Base-by-base conservation (phyloP, 352 stramenopile genomes). In the Pythium volutum region DNA sequence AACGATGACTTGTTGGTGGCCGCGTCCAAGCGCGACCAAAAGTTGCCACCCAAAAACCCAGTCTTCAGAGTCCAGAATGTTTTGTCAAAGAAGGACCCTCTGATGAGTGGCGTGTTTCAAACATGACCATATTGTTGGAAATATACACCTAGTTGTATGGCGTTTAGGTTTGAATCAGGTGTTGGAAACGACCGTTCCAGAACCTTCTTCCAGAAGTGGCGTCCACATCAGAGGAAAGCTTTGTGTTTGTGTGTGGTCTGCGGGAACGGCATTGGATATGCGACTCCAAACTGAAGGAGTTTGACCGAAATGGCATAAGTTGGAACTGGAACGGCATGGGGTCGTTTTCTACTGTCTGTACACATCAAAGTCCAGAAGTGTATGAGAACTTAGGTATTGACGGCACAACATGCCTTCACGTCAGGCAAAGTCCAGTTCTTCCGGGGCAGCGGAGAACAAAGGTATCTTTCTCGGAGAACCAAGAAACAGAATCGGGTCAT, bases 41-140 rank as follows among this genome's bases (percentile, higher is more conserved):
- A 29, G 49, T 14, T 59, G 15, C 46, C 31, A 62, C 50, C 59
- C 58, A 66, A 59, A 66, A 66, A 66, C 42, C 59, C 55, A 55
- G 16, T 38, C 23, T 20, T 47, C 29, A 55, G n/a, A 59, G 56
- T 60, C 50, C 50, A 66, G 51, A 66, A 64, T 38, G 23, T 54
- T 43, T 53, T 34, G 4, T 23, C 22, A 36, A 36, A 18, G 26
- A 57, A 57, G 15, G 43, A 55, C 33, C 56, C 56, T 55, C 15
- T 31, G 15, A 39, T 22, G 38, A 55, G 36, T 53, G 34, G 29
- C 55, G 42, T 62, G 55, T 62, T 62, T 62, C 11, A 62, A 62
- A 62, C 55, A 62, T 15, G 22, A 5, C 2, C 34, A 2, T 41
- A 50, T 43, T 54, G 55, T 49, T 56, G 22, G 45, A 55, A 54